phyloP scores from a whole-genome alignment of 345 rosid species.

The Corymbia maculata region DNA sequence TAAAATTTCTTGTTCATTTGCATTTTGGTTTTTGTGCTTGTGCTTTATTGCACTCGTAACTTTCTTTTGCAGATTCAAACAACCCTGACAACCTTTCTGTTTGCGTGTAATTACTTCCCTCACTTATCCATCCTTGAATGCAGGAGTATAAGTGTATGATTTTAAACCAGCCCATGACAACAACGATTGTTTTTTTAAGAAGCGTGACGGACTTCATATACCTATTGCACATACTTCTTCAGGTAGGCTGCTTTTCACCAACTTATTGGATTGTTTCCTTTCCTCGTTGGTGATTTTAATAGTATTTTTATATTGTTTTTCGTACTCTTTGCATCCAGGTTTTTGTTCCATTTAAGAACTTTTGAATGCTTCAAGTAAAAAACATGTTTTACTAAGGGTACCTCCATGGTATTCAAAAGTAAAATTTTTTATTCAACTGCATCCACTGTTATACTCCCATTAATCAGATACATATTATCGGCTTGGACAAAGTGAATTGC shows the following conservation, averaged over 20 bases:
- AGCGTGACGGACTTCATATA: conserved; percentile 57
- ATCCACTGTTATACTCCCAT: not conserved
- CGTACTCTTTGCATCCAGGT: not conserved
- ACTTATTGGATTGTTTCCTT: not conserved
- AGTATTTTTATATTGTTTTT: not conserved
- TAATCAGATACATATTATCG: not conserved
- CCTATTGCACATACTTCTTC: conserved; percentile 67
- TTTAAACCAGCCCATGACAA: conserved; percentile 38
- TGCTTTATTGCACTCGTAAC: not conserved
- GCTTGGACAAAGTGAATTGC: not conserved
- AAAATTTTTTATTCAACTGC: not conserved
- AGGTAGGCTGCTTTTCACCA: conserved; percentile 31
- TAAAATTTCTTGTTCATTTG: not conserved
- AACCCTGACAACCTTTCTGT: not conserved
- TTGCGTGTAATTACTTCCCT: not conserved
- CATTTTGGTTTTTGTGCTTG: not conserved
- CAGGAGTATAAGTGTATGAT: conserved; percentile 52
- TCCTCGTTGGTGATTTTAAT: not conserved
- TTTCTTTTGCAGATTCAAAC: not conserved
- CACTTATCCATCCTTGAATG: conserved; percentile 4
- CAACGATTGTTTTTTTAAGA: conserved; percentile 35
- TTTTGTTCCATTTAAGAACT: not conserved
- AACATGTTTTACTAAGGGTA: not conserved
- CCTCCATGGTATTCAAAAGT: not conserved
- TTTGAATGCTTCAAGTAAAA: not conserved